Evolutionary conservation across 2,329 filamentous ascomycete genomes (phyloP).

Genomic region (Epicoccum nigrum): DNA sequence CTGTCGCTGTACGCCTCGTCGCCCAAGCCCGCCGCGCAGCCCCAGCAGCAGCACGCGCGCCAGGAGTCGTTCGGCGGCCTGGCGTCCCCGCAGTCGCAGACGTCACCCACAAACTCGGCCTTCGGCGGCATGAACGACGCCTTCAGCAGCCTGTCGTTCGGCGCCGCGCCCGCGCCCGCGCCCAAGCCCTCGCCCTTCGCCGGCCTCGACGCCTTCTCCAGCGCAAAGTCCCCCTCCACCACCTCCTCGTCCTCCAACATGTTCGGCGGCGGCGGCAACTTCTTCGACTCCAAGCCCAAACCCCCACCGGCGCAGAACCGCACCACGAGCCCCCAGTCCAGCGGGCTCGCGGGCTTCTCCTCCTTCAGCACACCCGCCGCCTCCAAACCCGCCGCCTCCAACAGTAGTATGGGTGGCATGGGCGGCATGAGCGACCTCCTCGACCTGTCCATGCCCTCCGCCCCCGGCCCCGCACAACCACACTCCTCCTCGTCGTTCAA

Average conservation of each 20-base stretch:
- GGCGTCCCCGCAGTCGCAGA: slow-evolving; percentile 51
- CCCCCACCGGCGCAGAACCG: slow-evolving; percentile 54
- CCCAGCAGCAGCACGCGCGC: slow-evolving; percentile 59
- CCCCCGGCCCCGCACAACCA: slow-evolving; percentile 30
- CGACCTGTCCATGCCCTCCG: slow-evolving; percentile 62
- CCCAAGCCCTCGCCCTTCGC: slow-evolving; percentile 70
- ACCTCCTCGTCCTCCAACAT: slow-evolving; percentile 58
- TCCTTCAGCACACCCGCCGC: slow-evolving; percentile 65
- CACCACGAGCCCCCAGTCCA: slow-evolving; percentile 61
- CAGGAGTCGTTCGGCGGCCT: slow-evolving; percentile 56
- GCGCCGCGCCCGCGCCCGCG: slow-evolving; percentile 45
- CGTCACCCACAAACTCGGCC: slow-evolving; percentile 49
- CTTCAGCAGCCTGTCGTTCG: slow-evolving; percentile 73
- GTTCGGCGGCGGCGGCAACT: slow-evolving; percentile 72
- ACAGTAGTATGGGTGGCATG: slow-evolving; percentile 30
- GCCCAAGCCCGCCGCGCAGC: slow-evolving; percentile 72
- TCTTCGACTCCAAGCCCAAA: slow-evolving; percentile 78
- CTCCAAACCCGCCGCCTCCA: slow-evolving; percentile 54
- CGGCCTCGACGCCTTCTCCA: slow-evolving; percentile 62
- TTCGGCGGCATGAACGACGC: slow-evolving; percentile 79
- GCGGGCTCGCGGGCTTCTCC: slow-evolving; percentile 66
- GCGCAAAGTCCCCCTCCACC: slow-evolving; percentile 42
- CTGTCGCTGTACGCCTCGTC: slow-evolving; percentile 89
- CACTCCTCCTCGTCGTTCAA: slow-evolving; percentile 11
- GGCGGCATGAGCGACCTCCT: slow-evolving; percentile 74